Conservation (phyloP, 2,329 filamentous ascomycete genomes). For the Fusarium vanettenii region DNA sequence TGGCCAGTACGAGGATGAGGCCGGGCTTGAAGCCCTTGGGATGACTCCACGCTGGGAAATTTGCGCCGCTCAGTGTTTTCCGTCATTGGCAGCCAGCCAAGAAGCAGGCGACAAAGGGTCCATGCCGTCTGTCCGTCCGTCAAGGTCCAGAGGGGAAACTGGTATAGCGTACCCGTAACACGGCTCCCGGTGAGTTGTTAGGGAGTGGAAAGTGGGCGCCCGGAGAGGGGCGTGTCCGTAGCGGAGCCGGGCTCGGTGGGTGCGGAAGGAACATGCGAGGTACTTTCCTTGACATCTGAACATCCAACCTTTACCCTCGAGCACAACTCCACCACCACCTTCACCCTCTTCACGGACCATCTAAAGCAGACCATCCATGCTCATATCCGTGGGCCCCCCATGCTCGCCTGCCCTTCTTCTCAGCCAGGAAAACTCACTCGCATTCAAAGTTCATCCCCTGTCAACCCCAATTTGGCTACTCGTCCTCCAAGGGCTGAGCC, state of each 20-base stretch:
- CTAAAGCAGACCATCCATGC: not conserved
- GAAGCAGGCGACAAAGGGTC: not conserved
- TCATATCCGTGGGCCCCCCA: not conserved
- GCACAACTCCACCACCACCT: not conserved
- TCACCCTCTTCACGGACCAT: not conserved
- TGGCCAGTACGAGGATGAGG: not conserved
- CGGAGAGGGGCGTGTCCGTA: not conserved
- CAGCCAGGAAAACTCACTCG: not conserved
- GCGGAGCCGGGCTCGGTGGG: not conserved
- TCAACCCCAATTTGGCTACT: constrained; percentile 10
- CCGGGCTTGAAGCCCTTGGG: not conserved
- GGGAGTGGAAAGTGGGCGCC: not conserved
- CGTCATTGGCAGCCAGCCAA: not conserved
- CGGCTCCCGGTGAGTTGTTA: not conserved
- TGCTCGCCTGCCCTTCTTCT: not conserved
- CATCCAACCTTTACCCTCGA: not conserved
- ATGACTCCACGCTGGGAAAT: not conserved
- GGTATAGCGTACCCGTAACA: not conserved
- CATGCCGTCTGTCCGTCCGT: not conserved
- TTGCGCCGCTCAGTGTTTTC: not conserved
- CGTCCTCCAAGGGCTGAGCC: not conserved
- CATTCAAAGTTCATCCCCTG: not conserved
- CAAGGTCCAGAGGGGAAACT: not conserved
- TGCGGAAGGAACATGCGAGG: constrained; percentile 1
- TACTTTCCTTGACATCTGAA: not conserved